Evolutionary conservation across 2,329 filamentous ascomycete genomes (phyloP), one percentile per base, ranked within the genome.

Genomic region (Elsinoe australis): DNA sequence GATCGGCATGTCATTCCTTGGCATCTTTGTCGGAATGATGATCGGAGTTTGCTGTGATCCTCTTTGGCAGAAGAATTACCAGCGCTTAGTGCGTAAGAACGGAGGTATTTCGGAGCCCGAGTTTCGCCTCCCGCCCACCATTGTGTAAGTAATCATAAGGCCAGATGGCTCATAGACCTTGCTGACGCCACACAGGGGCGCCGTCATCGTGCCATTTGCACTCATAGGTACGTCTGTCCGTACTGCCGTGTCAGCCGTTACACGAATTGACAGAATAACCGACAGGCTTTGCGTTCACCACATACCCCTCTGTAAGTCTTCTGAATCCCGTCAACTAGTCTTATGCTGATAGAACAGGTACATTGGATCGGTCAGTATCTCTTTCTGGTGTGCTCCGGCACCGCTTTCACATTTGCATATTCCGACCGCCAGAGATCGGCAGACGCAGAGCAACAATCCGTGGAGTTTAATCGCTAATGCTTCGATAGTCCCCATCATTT

Each of bases 261-360:
- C 49, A 34, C 41, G 29, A 48, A 14, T 48, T 53, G 22, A 52
- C 46, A 41, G 17, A 28, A 29, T 14, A 24, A 31, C 34, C 47
- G 45, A 57, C 64, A 71, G 69, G 69, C 67, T 95, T 95, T 66
- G 87, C 80, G 6, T 95, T 87, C 85, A 88, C 85, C 3, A 83
- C 84, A 10, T 89, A 82, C 62, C 65, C 80, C 2, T 75, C 66
- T 56, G 76, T 95, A 41, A 87, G 65, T 90, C 81, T 81, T 83
- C 86, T 52, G 74, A 47, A 47, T 19, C 24, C 33, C n/a, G 6
- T 32, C 34, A 28, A 71, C 39, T 47, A 50, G 73, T 36, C 54
- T 58, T 61, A 61, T 63, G 60, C 58, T 59, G 58, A 58, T 54
- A 56, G 50, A 61, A 59, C 58, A 71, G 69, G 67, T 71, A 54